Conservation (phyloP, 495 filamentous ascomycete genomes). For the Podospora australis region DNA sequence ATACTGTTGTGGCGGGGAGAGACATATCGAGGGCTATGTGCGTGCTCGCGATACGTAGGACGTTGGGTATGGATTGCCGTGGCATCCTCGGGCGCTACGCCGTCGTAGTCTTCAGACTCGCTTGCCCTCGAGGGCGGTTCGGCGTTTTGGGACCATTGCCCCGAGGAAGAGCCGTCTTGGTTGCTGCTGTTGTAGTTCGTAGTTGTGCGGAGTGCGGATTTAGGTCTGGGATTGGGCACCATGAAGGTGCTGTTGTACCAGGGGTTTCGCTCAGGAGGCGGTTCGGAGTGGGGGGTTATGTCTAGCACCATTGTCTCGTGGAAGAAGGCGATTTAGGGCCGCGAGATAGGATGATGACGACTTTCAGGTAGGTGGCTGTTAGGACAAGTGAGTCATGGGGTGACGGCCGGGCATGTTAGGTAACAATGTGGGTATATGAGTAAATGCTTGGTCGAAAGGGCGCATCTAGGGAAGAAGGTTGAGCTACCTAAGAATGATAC, state of each 20-base stretch:
- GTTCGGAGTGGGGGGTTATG: not conserved
- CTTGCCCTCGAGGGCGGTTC: slow-evolving; percentile 1
- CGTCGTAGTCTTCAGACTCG: too few relatives aligned
- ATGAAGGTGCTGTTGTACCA: not conserved
- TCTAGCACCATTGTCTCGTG: not conserved
- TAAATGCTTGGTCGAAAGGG: too few relatives aligned
- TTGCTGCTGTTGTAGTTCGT: not conserved
- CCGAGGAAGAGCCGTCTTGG: not conserved
- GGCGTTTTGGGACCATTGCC: not conserved
- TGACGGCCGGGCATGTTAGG: too few relatives aligned
- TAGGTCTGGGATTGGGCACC: not conserved
- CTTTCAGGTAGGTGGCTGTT: too few relatives aligned
- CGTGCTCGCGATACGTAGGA: not conserved
- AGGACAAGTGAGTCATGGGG: too few relatives aligned
- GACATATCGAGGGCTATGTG: not conserved
- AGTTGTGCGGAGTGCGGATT: not conserved
- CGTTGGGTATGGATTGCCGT: not conserved
- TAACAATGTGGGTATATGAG: too few relatives aligned
- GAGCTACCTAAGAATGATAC: too few relatives aligned
- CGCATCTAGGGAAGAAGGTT: too few relatives aligned
- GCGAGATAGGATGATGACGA: too few relatives aligned
- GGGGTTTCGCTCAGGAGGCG: not conserved
- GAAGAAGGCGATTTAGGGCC: too few relatives aligned
- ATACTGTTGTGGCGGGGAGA: not conserved
- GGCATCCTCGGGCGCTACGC: not conserved